Base-by-base conservation (phyloP, 2,329 filamentous ascomycete genomes). In the Ophiocordyceps robertsii region DNA sequence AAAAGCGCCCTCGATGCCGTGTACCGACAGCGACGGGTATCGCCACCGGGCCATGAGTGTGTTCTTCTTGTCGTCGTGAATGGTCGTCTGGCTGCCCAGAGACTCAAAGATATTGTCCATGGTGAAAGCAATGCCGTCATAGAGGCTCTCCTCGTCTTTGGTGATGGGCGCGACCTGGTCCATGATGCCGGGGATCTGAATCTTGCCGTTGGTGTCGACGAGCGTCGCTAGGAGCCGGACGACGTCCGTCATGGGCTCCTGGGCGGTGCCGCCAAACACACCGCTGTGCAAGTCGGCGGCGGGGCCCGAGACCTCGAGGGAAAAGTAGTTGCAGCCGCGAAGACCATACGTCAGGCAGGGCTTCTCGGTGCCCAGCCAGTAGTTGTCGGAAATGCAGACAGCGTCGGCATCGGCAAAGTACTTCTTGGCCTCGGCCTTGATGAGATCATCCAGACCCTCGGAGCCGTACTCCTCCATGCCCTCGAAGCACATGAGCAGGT, bases 391-490 rank as follows among this genome's bases (percentile, higher is more conserved):
- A 60, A 98, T 98, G 69, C 92, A 98, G 46, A 96, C 87, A 6
- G 89, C 92, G 52, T 98, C 92, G 31, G 88, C 80, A 55, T 95
- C 90, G 57, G 87, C 87, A 70, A 98, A 98, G 72, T 82, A 96
- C 55, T 85, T 84, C 68, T 93, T 87, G 51, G 84, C 88, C 68
- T 98, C 92, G 38, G 77, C 81, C 52, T 84, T 74, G 65, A 98
- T 95, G 51, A 96, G 84, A 53, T 95, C 90, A 57, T 98, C 92
- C 43, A 98, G 74, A 32, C 92, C 92, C 61, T 96, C 90, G 0
- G 89, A 95, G 40, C 92, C 92, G 61, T 94, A 95, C 69, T 98
- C 92, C 68, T 98, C 92, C 92, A 98, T 98, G 39, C 92, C 92
- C 72, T 98, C 92, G 55, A 98, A 96, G 72, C 92, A 98, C 86